Evolutionary conservation across 305 asterid genomes (phyloP).

Genomic region (Solanum aculeatissimum): DNA sequence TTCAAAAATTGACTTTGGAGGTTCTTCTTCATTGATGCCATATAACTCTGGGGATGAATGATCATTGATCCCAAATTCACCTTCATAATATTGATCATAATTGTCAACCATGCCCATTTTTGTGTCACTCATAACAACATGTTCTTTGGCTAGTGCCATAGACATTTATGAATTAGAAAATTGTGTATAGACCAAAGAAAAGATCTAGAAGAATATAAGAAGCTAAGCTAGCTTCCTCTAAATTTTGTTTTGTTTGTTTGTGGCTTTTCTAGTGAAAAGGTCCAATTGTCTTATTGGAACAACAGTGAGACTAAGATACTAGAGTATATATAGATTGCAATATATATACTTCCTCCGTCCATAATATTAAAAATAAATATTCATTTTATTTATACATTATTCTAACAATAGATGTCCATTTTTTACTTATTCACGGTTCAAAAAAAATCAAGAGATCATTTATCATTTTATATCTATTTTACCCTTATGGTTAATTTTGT

Average conservation of each 20-base stretch:
- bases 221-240: background rate
- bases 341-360: background rate
- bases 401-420: background rate
- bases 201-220: background rate
- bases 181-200: background rate
- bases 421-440: background rate
- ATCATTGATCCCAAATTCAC: slow-evolving; percentile 26
- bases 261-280: background rate
- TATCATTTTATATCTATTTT: background rate
- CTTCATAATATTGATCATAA: slow-evolving; percentile 35
- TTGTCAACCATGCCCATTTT: slow-evolving; percentile 23
- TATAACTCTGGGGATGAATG: slow-evolving; percentile 26
- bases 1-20: background rate
- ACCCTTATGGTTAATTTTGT: background rate
- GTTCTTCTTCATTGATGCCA: slow-evolving; percentile 4
- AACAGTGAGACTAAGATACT: background rate
- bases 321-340: background rate
- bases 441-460: rapidly evolving
- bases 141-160: slow-evolving; percentile 54
- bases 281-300: background rate
- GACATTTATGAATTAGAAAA: background rate
- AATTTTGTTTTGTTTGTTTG: background rate
- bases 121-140: slow-evolving; percentile 27
- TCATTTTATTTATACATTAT: no score
- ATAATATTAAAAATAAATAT: background rate